Conservation (phyloP, 1,284 basidiomycete genomes). For the Trametes hirsuta region DNA sequence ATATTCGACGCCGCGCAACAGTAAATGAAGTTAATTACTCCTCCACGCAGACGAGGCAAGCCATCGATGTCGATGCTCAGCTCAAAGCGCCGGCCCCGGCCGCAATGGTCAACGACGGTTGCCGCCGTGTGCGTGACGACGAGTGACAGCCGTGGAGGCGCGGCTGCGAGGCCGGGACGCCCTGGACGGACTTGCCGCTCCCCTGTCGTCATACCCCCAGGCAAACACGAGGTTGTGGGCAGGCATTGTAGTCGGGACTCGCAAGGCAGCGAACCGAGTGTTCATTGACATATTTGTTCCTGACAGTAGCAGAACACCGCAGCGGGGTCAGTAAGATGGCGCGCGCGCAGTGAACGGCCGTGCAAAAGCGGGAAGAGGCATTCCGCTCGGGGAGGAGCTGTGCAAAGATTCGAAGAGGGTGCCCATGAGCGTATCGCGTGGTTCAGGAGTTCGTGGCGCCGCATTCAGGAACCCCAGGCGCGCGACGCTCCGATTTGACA, state of each 20-base stretch:
- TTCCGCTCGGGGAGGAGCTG: not conserved
- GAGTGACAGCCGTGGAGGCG: slow-evolving; percentile 19
- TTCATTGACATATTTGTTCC: slow-evolving; percentile 8
- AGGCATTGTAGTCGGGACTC: slow-evolving; percentile 3
- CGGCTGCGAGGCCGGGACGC: slow-evolving; percentile 15
- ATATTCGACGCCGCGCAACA: slow-evolving; percentile 5
- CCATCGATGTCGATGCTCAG: slow-evolving; percentile 7
- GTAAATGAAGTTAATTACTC: slow-evolving; percentile 12
- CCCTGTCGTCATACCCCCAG: slow-evolving; percentile 18
- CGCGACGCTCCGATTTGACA: slow-evolving; percentile 2
- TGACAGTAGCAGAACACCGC: slow-evolving; percentile 6
- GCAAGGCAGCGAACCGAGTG: slow-evolving; percentile 4
- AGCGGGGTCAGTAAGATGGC: slow-evolving; percentile 1
- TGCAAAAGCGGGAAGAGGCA: not conserved
- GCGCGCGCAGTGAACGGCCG: not conserved
- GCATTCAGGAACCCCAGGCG: not conserved
- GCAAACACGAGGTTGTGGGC: slow-evolving; percentile 19
- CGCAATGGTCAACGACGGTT: slow-evolving; percentile 8
- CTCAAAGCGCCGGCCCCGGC: slow-evolving; percentile 1
- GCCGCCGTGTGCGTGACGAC: slow-evolving; percentile 16
- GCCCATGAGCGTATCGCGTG: slow-evolving; percentile 7
- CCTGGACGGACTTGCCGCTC: slow-evolving; percentile 1
- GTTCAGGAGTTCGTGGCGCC: not conserved
- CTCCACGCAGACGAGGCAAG: not conserved
- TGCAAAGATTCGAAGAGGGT: slow-evolving; percentile 8